Conservation (phyloP, 768 basidiomycete genomes). For the Lentinula detonsa region DNA sequence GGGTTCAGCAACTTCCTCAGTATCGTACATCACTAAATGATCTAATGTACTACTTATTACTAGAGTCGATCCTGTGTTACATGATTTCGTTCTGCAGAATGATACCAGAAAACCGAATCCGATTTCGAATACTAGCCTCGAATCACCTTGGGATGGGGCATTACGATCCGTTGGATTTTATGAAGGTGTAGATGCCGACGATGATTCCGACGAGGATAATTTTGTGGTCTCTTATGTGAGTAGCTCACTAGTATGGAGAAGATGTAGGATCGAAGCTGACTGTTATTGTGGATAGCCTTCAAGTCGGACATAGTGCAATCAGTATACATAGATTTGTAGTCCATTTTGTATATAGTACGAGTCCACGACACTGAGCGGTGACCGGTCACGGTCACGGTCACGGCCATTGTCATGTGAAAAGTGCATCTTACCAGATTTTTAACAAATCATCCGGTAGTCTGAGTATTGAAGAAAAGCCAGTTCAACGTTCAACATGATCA, state of each 20-base stretch:
- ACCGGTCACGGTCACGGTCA: too few species aligned
- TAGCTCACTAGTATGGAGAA: not conserved
- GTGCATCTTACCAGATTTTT: too few species aligned
- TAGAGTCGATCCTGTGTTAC: not conserved
- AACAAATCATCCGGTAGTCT: too few species aligned
- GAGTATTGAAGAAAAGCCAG: too few species aligned
- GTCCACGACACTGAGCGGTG: too few species aligned
- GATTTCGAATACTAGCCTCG: not conserved
- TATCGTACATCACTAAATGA: not conserved
- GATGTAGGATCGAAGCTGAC: not conserved
- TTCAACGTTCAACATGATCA: not conserved
- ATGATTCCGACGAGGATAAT: constrained; percentile 1
- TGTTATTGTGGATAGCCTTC: not conserved
- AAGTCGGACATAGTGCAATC: not conserved
- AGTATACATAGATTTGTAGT: too few species aligned
- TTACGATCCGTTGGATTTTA: not conserved
- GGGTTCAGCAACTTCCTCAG: not conserved
- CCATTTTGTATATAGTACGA: too few species aligned
- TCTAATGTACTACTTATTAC: not conserved
- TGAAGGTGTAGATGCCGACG: not conserved
- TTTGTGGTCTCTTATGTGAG: constrained; percentile 1
- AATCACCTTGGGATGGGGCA: not conserved
- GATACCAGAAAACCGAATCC: not conserved
- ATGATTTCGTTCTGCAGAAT: not conserved
- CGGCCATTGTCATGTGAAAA: too few species aligned